Evolutionary conservation across 2,329 filamentous ascomycete species (phyloP).

Genomic region (Nemania diffusa): DNA sequence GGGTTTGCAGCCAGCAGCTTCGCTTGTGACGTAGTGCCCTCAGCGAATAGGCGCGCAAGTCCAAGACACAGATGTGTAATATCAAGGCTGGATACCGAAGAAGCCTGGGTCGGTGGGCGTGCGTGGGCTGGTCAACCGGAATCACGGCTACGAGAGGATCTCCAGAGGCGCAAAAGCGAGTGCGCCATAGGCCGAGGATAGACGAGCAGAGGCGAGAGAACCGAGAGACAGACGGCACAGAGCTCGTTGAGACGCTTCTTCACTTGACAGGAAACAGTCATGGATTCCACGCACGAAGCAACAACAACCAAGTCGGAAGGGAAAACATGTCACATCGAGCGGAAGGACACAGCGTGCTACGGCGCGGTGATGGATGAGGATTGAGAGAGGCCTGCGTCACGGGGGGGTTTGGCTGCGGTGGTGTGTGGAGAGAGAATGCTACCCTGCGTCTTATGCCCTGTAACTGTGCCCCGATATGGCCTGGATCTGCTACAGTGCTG

Average conservation of each 20-base stretch:
- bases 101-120: constrained; percentile 12
- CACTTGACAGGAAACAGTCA: constrained; percentile 31
- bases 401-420: constrained; percentile 32
- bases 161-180: constrained; percentile 19
- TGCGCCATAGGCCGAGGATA: constrained; percentile 42
- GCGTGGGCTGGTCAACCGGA: constrained; percentile 30
- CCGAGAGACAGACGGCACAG: constrained; percentile 15
- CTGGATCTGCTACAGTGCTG: constrained; percentile 24
- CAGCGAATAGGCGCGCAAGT: constrained; percentile 33
- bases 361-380: constrained; percentile 11
- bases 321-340: constrained; percentile 45
- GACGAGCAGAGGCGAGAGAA: constrained; percentile 32
- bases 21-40: constrained; percentile 33
- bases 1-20: constrained; percentile 32
- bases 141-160: constrained; percentile 30
- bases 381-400: constrained; percentile 41
- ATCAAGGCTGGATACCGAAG: constrained; percentile 11
- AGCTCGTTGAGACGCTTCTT: constrained; percentile 42
- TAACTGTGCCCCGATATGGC: constrained; percentile 12
- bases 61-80: constrained; percentile 31
- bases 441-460: constrained; percentile 34
- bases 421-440: constrained; percentile 24
- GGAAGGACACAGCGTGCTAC: constrained; percentile 28
- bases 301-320: constrained; percentile 21
- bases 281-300: constrained; percentile 36